phyloP scores from a whole-genome alignment of 1,284 basidiomycete species.

The Naganishia albida region DNA sequence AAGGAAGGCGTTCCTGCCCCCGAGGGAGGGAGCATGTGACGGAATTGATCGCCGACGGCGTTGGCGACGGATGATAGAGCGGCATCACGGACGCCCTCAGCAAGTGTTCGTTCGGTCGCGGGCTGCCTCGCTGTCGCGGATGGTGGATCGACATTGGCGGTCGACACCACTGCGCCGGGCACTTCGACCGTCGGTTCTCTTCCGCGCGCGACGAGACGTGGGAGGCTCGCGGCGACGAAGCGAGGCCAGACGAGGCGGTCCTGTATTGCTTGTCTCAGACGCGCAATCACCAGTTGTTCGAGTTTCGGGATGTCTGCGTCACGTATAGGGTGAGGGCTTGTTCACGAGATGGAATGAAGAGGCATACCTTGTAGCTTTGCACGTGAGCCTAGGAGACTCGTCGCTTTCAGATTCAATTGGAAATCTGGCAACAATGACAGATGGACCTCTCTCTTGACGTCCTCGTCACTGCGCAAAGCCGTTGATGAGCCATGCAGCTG shows the following conservation, averaged over 20 bases:
- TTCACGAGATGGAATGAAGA: neutral
- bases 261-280: constrained; percentile 57
- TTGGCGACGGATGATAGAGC: too few species aligned
- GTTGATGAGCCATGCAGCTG: constrained; percentile 42
- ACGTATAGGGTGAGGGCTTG: neutral
- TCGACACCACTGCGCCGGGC: neutral
- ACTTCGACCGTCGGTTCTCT: constrained; percentile 30
- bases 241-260: constrained; percentile 59
- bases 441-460: constrained; percentile 53
- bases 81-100: neutral
- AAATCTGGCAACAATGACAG: constrained; percentile 62
- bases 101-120: neutral
- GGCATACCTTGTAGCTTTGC: constrained; percentile 60
- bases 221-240: constrained; percentile 55
- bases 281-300: constrained; percentile 59
- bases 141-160: neutral
- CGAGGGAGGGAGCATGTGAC: neutral
- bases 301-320: constrained; percentile 61
- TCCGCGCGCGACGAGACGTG: constrained; percentile 48
- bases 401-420: constrained; percentile 58
- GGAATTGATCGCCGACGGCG: neutral
- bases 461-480: constrained; percentile 36
- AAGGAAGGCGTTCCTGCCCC: constrained; percentile 11
- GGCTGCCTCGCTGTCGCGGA: neutral
- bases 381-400: constrained; percentile 59